Percentiles rank a stretch among this genome's conserved stretches.
These are phyloP conservation scores for Sclerotinia minor DNA, from an alignment of 2,329 filamentous ascomycete genomes.

Conservation along the genomic window DNA sequence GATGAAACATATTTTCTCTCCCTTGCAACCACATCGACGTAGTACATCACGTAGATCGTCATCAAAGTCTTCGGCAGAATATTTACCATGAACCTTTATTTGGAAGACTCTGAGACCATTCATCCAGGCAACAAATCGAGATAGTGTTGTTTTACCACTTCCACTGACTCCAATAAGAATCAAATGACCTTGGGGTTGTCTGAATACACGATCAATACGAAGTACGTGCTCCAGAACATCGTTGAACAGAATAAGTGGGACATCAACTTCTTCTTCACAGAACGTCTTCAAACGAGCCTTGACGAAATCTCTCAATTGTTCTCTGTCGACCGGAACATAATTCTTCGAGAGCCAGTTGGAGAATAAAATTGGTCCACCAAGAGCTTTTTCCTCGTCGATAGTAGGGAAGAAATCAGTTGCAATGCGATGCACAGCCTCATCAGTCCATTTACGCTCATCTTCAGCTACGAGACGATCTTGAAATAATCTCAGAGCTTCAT, in stretches of 20 bases:
- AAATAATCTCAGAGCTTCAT: conserved; percentile 94
- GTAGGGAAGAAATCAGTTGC: conserved; percentile 91
- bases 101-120: conserved; percentile 98
- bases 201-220: conserved; percentile 97
- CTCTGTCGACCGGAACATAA: conserved; percentile 93
- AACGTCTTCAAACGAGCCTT: conserved; percentile 97
- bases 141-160: conserved; percentile 96
- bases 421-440: conserved; percentile 81
- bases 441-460: conserved; percentile 93
- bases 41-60: conserved; percentile 94
- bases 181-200: conserved; percentile 95
- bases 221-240: conserved; percentile 97
- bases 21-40: conserved; percentile 91
- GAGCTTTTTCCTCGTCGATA: conserved; percentile 85
- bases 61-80: conserved; percentile 97
- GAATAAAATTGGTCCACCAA: conserved; percentile 92
- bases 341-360: conserved; percentile 99
- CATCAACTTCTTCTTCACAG: conserved; percentile 98
- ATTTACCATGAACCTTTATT: conserved; percentile 99
- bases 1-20: conserved; percentile 99
- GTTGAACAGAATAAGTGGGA: conserved; percentile 98
- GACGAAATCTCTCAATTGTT: conserved; percentile 93
- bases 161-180: conserved; percentile 98
- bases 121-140: conserved; percentile 99
- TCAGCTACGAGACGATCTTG: conserved; percentile 95